Evolutionary conservation across 2,329 filamentous ascomycete genomes (phyloP).

Genomic region (Byssochlamys sp.): DNA sequence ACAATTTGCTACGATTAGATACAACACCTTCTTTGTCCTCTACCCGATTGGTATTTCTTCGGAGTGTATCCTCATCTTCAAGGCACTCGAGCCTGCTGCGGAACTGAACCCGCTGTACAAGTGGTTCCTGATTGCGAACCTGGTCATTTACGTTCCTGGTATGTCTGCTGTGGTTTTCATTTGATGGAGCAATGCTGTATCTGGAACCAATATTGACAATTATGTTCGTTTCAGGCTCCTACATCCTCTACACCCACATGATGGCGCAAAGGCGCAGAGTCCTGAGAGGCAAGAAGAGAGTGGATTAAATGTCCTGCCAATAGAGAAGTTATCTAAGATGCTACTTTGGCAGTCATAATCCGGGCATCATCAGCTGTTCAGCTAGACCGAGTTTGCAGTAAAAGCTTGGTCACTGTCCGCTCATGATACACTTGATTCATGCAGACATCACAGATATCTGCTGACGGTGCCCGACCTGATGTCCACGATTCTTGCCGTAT

Average conservation of each 20-base stretch:
- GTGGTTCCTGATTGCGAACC: slow-evolving; percentile 53
- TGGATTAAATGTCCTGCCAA: slow-evolving; percentile 14
- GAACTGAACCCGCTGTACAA: slow-evolving; percentile 43
- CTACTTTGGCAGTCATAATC: not conserved
- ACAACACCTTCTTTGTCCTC: slow-evolving; percentile 86
- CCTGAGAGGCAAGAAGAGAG: slow-evolving; percentile 52
- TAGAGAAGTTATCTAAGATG: not conserved
- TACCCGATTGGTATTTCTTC: slow-evolving; percentile 86
- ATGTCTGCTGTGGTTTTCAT: slow-evolving; percentile 25
- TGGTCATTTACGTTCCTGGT: slow-evolving; percentile 74
- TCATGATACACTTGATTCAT: not conserved
- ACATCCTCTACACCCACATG: slow-evolving; percentile 89
- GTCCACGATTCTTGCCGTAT: not conserved
- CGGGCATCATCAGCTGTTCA: not conserved
- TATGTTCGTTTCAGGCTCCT: slow-evolving; percentile 47
- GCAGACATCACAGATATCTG: not conserved
- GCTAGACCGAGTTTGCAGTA: not conserved
- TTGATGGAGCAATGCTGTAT: not conserved
- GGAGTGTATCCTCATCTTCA: slow-evolving; percentile 72
- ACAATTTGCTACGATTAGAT: slow-evolving; percentile 23
- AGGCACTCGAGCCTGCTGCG: slow-evolving; percentile 53
- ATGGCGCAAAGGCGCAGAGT: slow-evolving; percentile 78
- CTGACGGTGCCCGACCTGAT: not conserved
- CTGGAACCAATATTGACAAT: not conserved
- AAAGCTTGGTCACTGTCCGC: not conserved